Conservation (phyloP, 345 rosid species). For the Murraya paniculata region DNA sequence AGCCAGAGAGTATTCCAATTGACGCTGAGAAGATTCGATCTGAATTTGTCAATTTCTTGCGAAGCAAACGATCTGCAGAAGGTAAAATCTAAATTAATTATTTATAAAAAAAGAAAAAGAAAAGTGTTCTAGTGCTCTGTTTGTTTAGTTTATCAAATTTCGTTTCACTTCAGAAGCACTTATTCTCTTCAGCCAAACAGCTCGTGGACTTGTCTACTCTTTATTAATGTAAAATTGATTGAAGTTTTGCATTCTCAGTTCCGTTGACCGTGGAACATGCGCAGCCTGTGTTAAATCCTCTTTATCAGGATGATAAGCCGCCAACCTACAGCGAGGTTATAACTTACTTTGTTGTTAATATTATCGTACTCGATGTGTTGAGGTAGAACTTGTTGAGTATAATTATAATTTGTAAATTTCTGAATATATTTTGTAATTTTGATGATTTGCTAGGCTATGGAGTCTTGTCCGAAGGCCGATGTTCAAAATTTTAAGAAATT, state of each 20-base stretch:
- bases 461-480: conserved; percentile 62
- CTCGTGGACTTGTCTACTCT: neutral
- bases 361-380: neutral
- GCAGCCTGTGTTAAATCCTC: conserved; percentile 53
- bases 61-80: conserved; percentile 43
- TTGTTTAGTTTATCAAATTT: conserved; percentile 1
- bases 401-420: neutral
- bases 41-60: conserved; percentile 54
- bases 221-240: neutral
- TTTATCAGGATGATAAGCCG: conserved; percentile 49
- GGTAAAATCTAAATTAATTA: conserved; percentile 24
- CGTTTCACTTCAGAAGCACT: neutral
- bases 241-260: conserved; percentile 32
- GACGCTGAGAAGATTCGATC: conserved; percentile 40
- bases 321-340: conserved; percentile 43
- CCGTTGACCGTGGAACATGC: conserved; percentile 47
- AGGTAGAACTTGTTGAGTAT: neutral
- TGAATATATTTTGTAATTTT: neutral
- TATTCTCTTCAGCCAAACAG: neutral
- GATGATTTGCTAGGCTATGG: conserved; percentile 50
- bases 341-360: neutral
- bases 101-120: too few relatives aligned
- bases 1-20: neutral
- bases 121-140: neutral
- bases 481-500: conserved; percentile 46